A percentile compares a stretch with the other conserved stretches of the same genome.
Evolutionary conservation across 768 basidiomycete species (phyloP).

Genomic region (Mycena capillaripes): DNA sequence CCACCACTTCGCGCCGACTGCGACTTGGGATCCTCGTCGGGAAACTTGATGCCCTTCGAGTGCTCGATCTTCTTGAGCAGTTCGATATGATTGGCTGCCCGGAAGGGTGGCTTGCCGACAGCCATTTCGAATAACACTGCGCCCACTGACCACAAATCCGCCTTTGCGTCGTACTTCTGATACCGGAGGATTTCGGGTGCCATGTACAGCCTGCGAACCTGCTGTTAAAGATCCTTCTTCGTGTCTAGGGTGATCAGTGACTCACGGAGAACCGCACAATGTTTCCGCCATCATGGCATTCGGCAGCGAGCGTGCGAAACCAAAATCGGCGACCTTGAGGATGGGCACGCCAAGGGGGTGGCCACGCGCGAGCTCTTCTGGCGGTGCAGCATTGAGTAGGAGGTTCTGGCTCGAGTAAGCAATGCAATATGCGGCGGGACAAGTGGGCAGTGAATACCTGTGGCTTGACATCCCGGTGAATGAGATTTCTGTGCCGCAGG

Average conservation of each 20-base stretch:
- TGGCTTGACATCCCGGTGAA: constrained; percentile 98
- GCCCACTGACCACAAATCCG: constrained; percentile 98
- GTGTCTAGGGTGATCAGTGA: too few species aligned
- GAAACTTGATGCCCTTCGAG: constrained; percentile 93
- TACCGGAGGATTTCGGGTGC: constrained; percentile 98
- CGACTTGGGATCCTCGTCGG: constrained; percentile 87
- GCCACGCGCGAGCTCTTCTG: constrained; percentile 85
- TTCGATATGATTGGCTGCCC: constrained; percentile 96
- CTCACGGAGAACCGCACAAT: constrained; percentile 96
- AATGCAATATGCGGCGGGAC: too few species aligned
- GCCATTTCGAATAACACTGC: constrained; percentile 97
- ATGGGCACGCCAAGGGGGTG: constrained; percentile 95
- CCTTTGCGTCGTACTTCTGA: constrained; percentile 98
- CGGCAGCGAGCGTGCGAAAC: constrained; percentile 94
- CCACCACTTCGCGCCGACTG: constrained; percentile 46
- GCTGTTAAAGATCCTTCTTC: too few species aligned
- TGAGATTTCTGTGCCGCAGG: constrained; percentile 87
- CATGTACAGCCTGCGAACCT: constrained; percentile 91
- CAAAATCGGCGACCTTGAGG: constrained; percentile 98
- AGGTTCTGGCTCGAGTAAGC: too few species aligned
- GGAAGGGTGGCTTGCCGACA: constrained; percentile 93
- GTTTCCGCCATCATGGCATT: constrained; percentile 97
- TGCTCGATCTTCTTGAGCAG: constrained; percentile 93
- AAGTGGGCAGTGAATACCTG: too few species aligned
- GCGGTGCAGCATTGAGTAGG: constrained; percentile 85